Base-by-base conservation (phyloP, 2,329 filamentous ascomycete genomes). In the Botryotinia globosa region DNA sequence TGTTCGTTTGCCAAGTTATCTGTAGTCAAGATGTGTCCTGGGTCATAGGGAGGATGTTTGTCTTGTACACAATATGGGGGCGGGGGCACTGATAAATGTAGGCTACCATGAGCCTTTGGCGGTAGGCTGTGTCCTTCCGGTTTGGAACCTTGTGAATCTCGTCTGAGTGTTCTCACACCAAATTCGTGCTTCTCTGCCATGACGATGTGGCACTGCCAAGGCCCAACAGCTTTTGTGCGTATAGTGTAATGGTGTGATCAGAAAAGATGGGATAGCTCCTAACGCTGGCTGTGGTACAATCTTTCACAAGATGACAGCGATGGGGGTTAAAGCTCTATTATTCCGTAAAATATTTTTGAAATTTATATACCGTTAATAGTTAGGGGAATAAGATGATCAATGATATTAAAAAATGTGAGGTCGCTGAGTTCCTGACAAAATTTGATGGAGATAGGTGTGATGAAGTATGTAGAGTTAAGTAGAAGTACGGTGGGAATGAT, bases 101-200 rank as follows among this genome's bases (percentile, higher is more conserved):
- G 37, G 20, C n/a, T 56, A 14, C 39, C n/a, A 32, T 56, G 34
- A 37, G 22, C 10, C 3, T 58, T n/a, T 37, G 54, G 12, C 3
- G 25, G 37, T 68, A 32, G 48, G 48, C 18, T 56, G 18, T 10
- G n/a, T 22, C 6, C 6, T 44, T 56, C n/a, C 34, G 10, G 51
- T 8, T 56, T n/a, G 4, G 18, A 48, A 42, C 65, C 56, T 32
- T 29, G 48, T 25, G 65, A 56, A 22, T 37, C 25, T 32, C 48
- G 65, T 22, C 3, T 56, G 48, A 68, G 65, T 32, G 37, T 16
- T 68, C 48, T 34, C 37, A 56, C 65, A 56, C 56, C 65, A 68
- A 42, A 68, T 25, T 68, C 37, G 34, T 56, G 34, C 37, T 68
- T 68, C 4, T 68, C 34, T 32, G 4, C 10, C 65, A 68, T 68